These are phyloP conservation scores for Russula griseocarnosa DNA, from an alignment of 768 basidiomycete genomes.

Conservation along the genomic window DNA sequence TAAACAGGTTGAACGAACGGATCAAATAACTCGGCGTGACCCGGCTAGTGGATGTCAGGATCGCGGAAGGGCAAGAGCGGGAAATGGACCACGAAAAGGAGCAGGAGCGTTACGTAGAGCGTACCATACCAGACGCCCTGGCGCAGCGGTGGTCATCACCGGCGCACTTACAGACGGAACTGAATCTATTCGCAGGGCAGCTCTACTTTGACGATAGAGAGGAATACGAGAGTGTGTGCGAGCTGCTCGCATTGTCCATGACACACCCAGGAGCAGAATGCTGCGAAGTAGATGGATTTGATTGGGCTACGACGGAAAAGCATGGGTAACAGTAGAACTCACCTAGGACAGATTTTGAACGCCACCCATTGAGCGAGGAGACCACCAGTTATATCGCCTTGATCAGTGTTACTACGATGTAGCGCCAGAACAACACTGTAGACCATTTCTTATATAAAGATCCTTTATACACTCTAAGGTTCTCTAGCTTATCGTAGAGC, in stretches of 20 bases:
- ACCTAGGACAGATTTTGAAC: constrained; percentile 13
- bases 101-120: too few species aligned
- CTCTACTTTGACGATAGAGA: constrained; percentile 22
- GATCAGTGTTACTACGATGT: background rate
- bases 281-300: too few species aligned
- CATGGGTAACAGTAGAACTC: constrained; percentile 1
- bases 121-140: too few species aligned
- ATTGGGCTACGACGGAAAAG: constrained; percentile 16
- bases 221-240: constrained; percentile 19
- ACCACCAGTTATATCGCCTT: too few species aligned
- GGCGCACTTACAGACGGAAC: background rate
- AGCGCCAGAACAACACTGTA: background rate
- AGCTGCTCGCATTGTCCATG: constrained; percentile 13
- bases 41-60: too few species aligned
- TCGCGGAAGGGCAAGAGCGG: too few species aligned
- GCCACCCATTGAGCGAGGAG: background rate
- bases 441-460: background rate
- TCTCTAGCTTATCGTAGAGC: too few species aligned
- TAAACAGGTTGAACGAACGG: too few species aligned
- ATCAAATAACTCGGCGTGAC: too few species aligned
- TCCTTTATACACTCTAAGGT: too few species aligned
- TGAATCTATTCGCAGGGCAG: constrained; percentile 20
- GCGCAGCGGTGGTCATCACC: background rate
- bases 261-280: too few species aligned
- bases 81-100: too few species aligned